phyloP scores from a whole-genome alignment of 2,329 filamentous ascomycete genomes.

The Chaetothyriales sp. region DNA sequence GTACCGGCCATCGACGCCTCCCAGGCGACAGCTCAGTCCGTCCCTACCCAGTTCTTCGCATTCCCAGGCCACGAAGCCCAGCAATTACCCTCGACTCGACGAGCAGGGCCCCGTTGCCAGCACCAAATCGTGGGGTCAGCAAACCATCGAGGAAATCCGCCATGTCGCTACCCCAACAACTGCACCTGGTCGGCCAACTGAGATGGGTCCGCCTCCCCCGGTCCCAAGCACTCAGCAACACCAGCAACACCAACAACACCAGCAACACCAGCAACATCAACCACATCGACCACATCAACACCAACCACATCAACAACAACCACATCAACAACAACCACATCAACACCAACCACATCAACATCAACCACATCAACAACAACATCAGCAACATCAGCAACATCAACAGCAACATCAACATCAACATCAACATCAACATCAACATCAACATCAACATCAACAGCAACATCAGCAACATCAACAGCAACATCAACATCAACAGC shows the following conservation, averaged over 20 bases:
- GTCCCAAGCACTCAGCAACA: constrained; percentile 2
- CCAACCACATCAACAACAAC: background rate
- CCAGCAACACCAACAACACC: background rate
- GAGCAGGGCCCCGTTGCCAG: constrained; percentile 25
- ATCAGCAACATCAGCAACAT: background rate
- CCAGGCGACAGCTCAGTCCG: constrained; percentile 55
- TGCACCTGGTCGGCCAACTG: constrained; percentile 1
- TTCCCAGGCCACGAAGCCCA: constrained; percentile 19
- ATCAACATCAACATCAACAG: constrained; percentile 1
- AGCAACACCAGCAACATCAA: background rate
- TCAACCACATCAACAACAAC: background rate
- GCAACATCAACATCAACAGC: constrained; percentile 15
- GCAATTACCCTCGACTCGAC: constrained; percentile 20
- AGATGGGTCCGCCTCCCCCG: constrained; percentile 12
- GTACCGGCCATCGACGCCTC: constrained; percentile 43
- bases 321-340: constrained; percentile 14
- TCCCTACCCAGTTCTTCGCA: constrained; percentile 38
- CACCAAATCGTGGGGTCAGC: constrained; percentile 30
- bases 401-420: constrained; percentile 11
- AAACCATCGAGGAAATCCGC: constrained; percentile 30
- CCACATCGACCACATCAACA: background rate
- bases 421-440: constrained; percentile 8
- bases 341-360: too few species aligned
- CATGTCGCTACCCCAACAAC: constrained; percentile 5
- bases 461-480: background rate